Percentiles rank a stretch among this genome's conserved stretches.
Evolutionary conservation across 2,329 filamentous ascomycete species (phyloP).

Genomic region (Xylariaceae sp.): DNA sequence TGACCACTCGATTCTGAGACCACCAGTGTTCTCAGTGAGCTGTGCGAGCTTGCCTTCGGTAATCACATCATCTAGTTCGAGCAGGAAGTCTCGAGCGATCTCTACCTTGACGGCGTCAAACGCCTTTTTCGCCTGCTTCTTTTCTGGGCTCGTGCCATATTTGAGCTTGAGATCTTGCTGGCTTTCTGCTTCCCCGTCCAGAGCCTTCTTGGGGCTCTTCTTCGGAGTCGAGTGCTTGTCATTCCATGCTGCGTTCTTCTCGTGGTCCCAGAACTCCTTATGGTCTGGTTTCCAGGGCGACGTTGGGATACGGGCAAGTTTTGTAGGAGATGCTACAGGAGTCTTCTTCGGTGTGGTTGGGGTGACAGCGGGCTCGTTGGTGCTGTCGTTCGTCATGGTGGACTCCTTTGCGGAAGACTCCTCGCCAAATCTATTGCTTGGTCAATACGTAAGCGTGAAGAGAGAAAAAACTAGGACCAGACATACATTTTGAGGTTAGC

Average conservation of each 20-base stretch:
- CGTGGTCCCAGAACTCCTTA: conserved; percentile 34
- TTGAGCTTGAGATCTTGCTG: conserved; percentile 30
- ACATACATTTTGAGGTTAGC: conserved; percentile 33
- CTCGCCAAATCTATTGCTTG: conserved; percentile 24
- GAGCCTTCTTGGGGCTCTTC: conserved; percentile 17
- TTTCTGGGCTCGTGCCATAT: conserved; percentile 33
- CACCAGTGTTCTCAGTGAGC: conserved; percentile 63
- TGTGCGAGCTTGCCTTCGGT: conserved; percentile 57
- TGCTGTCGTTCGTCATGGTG: conserved; percentile 8
- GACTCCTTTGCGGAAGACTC: conserved; percentile 21
- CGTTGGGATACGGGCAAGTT: conserved; percentile 25
- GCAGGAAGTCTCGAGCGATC: conserved; percentile 62
- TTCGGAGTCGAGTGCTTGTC: conserved; percentile 33
- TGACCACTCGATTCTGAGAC: conserved; percentile 69
- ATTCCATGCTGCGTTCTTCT: conserved; percentile 33
- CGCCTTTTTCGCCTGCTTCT: conserved; percentile 49
- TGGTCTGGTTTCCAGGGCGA: conserved; percentile 33
- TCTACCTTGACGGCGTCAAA: conserved; percentile 63
- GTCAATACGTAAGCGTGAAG: conserved; percentile 4
- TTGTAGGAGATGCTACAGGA: conserved; percentile 24
- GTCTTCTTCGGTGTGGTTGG: conserved; percentile 27
- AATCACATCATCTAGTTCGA: conserved; percentile 65
- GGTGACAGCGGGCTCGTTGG: conserved; percentile 19
- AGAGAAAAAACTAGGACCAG: not conserved
- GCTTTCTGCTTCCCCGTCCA: conserved; percentile 16